Conservation (phyloP, 768 basidiomycete species). For the Auriscalpium orientale region DNA sequence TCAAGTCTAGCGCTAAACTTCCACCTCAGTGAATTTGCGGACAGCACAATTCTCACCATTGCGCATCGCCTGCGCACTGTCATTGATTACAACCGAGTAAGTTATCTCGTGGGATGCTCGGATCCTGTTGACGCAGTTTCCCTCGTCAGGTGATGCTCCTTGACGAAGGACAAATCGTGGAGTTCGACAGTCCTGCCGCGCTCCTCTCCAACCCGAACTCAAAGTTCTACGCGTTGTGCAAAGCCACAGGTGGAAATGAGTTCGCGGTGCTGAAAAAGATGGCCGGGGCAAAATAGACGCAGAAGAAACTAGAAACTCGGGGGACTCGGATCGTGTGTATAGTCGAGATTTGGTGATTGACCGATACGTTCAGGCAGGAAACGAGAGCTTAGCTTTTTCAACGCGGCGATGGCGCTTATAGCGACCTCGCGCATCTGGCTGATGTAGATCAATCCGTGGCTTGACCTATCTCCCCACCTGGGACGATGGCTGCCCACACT, state of each 20-base stretch:
- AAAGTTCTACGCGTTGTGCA: constrained; percentile 61
- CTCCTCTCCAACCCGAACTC: constrained; percentile 51
- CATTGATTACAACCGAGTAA: constrained; percentile 77
- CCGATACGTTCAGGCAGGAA: no score
- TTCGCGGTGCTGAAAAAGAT: constrained; percentile 62
- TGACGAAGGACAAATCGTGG: constrained; percentile 70
- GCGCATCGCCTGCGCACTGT: constrained; percentile 74
- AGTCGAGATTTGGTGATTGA: no score
- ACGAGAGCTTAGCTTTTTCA: no score
- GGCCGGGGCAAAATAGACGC: constrained; percentile 32
- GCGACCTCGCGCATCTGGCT: no score
- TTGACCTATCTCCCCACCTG: no score
- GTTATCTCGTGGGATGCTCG: constrained; percentile 13
- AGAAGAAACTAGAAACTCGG: neutral
- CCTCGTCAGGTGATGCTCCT: constrained; percentile 61
- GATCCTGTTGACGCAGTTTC: no score
- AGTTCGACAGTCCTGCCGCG: constrained; percentile 59
- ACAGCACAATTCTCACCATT: constrained; percentile 77
- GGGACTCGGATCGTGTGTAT: neutral
- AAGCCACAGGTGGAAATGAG: constrained; percentile 66
- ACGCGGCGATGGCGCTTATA: no score
- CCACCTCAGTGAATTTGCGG: constrained; percentile 56
- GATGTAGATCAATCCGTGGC: no score
- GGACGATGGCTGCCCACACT: no score
- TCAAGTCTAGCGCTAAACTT: neutral